Evolutionary conservation across 2,329 filamentous ascomycete genomes (phyloP).

Genomic region (Chrysosphaeria jannelii): DNA sequence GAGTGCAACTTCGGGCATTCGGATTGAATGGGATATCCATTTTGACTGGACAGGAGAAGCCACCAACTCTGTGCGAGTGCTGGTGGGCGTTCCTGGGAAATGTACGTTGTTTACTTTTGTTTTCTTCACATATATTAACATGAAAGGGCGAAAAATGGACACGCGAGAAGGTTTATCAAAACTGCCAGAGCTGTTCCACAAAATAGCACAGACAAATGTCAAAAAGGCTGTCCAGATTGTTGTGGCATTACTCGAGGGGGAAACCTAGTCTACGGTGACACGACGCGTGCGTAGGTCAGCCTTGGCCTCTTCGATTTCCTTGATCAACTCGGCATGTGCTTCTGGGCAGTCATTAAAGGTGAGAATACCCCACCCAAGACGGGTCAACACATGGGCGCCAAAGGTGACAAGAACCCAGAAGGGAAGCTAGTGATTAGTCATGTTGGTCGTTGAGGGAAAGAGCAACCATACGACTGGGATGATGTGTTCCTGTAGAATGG

Average conservation of each 20-base stretch:
- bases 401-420: conserved; percentile 81
- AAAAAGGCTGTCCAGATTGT: conserved; percentile 25
- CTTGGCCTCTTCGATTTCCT: conserved; percentile 52
- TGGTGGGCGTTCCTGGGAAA: conserved; percentile 25
- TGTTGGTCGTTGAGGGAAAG: not conserved
- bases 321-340: conserved; percentile 68
- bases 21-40: conserved; percentile 28
- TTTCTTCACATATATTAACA: conserved; percentile 1
- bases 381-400: conserved; percentile 72
- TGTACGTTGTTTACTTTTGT: conserved; percentile 19
- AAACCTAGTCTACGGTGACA: conserved; percentile 41
- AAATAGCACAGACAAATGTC: conserved; percentile 23
- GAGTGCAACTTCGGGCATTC: conserved; percentile 11
- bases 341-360: conserved; percentile 91
- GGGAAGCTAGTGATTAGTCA: conserved; percentile 32
- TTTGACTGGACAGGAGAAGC: conserved; percentile 52
- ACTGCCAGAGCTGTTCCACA: conserved; percentile 28
- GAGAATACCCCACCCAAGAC: conserved; percentile 72
- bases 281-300: conserved; percentile 42
- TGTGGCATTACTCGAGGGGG: conserved; percentile 25
- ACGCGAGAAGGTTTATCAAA: conserved; percentile 21
- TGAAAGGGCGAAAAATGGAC: conserved; percentile 27
- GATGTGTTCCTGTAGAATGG: conserved; percentile 51
- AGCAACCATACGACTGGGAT: conserved; percentile 47
- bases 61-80: conserved; percentile 22